These are phyloP conservation scores for Crithidia mellificae DNA, from an alignment of 208 protist species.

Conservation along the genomic window DNA sequence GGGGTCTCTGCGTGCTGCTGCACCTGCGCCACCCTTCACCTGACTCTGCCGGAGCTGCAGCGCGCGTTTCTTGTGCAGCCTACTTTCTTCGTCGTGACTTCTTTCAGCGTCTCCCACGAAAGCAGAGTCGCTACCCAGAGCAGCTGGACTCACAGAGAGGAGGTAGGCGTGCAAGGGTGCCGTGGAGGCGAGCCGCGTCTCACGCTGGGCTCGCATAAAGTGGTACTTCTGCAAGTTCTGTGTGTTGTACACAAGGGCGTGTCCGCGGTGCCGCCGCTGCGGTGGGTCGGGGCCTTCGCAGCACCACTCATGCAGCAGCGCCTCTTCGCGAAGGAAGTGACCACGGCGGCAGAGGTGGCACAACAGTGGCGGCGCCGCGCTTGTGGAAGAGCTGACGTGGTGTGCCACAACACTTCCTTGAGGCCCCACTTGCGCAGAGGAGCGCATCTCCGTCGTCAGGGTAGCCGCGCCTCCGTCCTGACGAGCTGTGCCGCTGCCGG, in stretches of 20 bases:
- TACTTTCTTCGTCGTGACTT: too few relatives aligned
- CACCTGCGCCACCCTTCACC: background rate
- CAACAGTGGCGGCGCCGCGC: background rate
- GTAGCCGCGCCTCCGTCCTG: too few relatives aligned
- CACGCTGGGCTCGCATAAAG: slow-evolving; percentile 61
- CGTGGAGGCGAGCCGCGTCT: slow-evolving; percentile 37
- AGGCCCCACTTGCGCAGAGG: too few relatives aligned
- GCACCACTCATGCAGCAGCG: slow-evolving; percentile 71
- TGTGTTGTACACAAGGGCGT: slow-evolving; percentile 48
- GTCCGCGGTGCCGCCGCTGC: slow-evolving; percentile 31
- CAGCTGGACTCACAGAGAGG: slow-evolving; percentile 9
- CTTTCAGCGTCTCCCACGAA: too few relatives aligned
- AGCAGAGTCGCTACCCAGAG: too few relatives aligned
- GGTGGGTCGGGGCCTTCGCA: slow-evolving; percentile 68
- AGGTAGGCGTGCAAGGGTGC: slow-evolving; percentile 43
- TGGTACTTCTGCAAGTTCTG: slow-evolving; percentile 69
- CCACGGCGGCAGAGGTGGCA: slow-evolving; percentile 74
- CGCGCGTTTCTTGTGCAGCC: background rate
- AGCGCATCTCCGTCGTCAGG: too few relatives aligned
- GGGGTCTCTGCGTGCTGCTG: slow-evolving; percentile 15
- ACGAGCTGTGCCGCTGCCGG: background rate
- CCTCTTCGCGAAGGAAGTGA: slow-evolving; percentile 43
- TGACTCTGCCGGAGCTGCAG: background rate
- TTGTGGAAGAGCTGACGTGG: background rate
- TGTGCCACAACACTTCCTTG: too few relatives aligned